Percentiles rank a stretch among this genome's conserved stretches.
phyloP scores from a whole-genome alignment of 129 eudicot genomes.

The sunflower (Helianthus annuus) region DNA sequence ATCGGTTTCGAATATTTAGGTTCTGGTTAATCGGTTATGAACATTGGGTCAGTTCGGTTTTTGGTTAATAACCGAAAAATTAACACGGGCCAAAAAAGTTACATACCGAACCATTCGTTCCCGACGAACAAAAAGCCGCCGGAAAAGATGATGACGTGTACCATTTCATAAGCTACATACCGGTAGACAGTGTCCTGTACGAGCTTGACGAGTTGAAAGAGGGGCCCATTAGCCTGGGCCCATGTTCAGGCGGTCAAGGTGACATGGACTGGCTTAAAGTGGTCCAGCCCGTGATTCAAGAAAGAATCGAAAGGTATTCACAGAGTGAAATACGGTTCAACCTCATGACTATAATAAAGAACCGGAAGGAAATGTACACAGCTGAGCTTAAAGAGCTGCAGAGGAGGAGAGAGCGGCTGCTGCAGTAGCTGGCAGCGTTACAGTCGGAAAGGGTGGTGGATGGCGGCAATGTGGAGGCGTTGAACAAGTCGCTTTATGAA shows the following conservation, averaged over 20 bases:
- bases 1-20: no score
- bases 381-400: conserved; percentile 87
- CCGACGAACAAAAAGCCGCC: conserved; percentile 81
- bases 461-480: conserved; percentile 52
- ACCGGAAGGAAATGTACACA: conserved; percentile 85
- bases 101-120: conserved; percentile 73
- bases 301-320: conserved; percentile 84
- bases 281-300: conserved; percentile 93
- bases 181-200: conserved; percentile 86
- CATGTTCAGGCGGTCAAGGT: conserved; percentile 71
- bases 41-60: no score
- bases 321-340: conserved; percentile 86
- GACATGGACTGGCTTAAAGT: conserved; percentile 73
- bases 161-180: conserved; percentile 95
- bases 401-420: conserved; percentile 71
- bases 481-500: conserved; percentile 63
- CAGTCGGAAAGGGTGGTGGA: conserved; percentile 66
- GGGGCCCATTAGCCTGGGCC: conserved; percentile 93
- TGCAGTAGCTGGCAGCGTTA: conserved; percentile 65
- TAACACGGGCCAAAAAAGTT: no score
- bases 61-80: no score
- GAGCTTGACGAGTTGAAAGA: conserved; percentile 98
- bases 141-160: conserved; percentile 92
- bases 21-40: no score
- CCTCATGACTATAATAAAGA: conserved; percentile 81